Conservation (phyloP, 345 rosid species). For the Pelargonium nanum region DNA sequence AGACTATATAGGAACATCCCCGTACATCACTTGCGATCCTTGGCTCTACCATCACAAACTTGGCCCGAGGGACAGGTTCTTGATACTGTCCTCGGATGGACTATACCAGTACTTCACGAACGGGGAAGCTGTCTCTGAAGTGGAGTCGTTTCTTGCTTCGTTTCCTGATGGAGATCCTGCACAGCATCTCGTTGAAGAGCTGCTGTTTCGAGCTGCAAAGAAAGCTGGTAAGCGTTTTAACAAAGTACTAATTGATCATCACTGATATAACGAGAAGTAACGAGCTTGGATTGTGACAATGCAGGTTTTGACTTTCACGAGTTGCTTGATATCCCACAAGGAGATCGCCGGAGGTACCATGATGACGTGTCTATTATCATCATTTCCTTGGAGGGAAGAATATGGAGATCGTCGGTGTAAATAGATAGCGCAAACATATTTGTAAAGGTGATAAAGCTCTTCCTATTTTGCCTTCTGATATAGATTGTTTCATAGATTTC, state of each 20-base stretch:
- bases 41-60: slow-evolving; percentile 20
- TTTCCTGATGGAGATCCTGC: slow-evolving; percentile 20
- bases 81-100: slow-evolving; percentile 24
- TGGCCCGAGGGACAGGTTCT: slow-evolving; percentile 15
- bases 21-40: slow-evolving; percentile 18
- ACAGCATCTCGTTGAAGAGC: too few relatives aligned
- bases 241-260: too few relatives aligned
- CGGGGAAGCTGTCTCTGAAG: slow-evolving; percentile 14
- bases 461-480: too few relatives aligned
- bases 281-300: background rate
- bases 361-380: slow-evolving; percentile 25
- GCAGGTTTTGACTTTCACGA: slow-evolving; percentile 24
- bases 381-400: slow-evolving; percentile 25
- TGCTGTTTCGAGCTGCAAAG: slow-evolving; percentile 28
- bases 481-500: too few relatives aligned
- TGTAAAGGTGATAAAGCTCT: too few relatives aligned
- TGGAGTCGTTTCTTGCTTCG: slow-evolving; percentile 12
- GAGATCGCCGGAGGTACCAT: slow-evolving; percentile 27
- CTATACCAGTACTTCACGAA: slow-evolving; percentile 24
- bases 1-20: slow-evolving; percentile 20
- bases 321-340: slow-evolving; percentile 24
- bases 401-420: slow-evolving; percentile 5
- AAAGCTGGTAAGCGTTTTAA: slow-evolving; percentile 15
- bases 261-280: too few relatives aligned
- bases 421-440: too few relatives aligned